Percentiles rank a stretch among this genome's conserved stretches.
Evolutionary conservation across 768 basidiomycete species (phyloP).

Genomic region (Multifurca ochricompacta): DNA sequence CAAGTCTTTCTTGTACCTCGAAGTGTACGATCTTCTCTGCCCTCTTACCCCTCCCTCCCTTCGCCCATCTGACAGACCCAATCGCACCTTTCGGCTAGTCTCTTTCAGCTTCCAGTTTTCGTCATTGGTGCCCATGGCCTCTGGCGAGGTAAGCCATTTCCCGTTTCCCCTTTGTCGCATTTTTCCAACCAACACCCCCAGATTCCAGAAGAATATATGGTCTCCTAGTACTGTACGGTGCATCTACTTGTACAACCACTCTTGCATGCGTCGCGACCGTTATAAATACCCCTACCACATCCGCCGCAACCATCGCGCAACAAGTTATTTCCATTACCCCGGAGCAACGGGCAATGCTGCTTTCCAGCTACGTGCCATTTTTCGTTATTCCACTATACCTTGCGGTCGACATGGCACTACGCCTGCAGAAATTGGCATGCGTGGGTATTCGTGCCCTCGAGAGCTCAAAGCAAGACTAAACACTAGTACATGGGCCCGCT

Average conservation of each 20-base stretch:
- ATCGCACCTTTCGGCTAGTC: constrained; percentile 27
- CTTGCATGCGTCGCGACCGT: constrained; percentile 60
- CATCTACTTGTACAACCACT: constrained; percentile 72
- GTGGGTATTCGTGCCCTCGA: constrained; percentile 4
- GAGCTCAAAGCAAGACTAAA: neutral
- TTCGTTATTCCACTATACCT: constrained; percentile 63
- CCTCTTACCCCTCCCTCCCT: neutral
- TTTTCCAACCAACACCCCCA: constrained; percentile 22
- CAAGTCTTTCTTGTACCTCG: constrained; percentile 53
- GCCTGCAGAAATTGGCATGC: constrained; percentile 22
- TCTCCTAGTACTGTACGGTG: constrained; percentile 64
- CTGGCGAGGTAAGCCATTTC: constrained; percentile 39
- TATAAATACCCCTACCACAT: constrained; percentile 42
- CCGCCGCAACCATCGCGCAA: constrained; percentile 26
- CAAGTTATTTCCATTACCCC: constrained; percentile 36
- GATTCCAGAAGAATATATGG: constrained; percentile 48
- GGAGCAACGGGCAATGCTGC: constrained; percentile 47
- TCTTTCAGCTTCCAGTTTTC: constrained; percentile 75
- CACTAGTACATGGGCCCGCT: neutral
- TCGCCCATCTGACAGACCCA: neutral
- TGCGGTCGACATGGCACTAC: constrained; percentile 59
- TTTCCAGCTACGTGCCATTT: constrained; percentile 71
- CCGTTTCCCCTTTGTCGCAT: neutral
- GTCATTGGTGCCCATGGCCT: constrained; percentile 56
- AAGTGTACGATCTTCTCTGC: constrained; percentile 39